phyloP scores from a whole-genome alignment of 257 asterid species.

The Ophiorrhiza pumila region DNA sequence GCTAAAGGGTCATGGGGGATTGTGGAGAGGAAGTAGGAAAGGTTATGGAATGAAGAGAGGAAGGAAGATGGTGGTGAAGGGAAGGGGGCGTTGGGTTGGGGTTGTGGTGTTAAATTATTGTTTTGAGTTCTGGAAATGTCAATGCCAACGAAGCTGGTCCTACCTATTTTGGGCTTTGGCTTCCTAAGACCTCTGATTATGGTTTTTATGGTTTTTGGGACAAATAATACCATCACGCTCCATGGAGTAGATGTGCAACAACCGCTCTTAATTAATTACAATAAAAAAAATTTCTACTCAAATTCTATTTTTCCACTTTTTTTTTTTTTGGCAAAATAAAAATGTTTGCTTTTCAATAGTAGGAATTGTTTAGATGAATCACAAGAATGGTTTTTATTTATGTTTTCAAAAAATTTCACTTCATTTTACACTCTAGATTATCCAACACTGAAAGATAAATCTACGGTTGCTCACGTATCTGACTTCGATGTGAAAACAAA shows the following conservation, averaged over 20 bases:
- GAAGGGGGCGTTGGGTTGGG: slow-evolving; percentile 11
- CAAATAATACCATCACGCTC: slow-evolving; percentile 17
- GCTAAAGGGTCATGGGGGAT: not conserved
- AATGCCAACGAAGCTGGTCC: slow-evolving; percentile 56
- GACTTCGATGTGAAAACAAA: too few relatives aligned
- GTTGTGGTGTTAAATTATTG: slow-evolving; percentile 41
- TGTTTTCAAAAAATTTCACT: too few relatives aligned
- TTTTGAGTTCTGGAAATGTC: slow-evolving; percentile 36
- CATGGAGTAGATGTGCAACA: not conserved
- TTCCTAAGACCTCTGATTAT: slow-evolving; percentile 29
- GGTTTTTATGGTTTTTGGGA: slow-evolving; percentile 37
- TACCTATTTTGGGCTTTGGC: slow-evolving; percentile 31
- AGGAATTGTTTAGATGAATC: too few relatives aligned
- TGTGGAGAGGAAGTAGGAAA: not conserved
- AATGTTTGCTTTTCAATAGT: too few relatives aligned
- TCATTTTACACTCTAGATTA: too few relatives aligned
- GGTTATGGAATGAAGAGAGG: not conserved
- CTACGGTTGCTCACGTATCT: too few relatives aligned
- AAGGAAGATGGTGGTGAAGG: not conserved
- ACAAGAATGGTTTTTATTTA: too few relatives aligned
- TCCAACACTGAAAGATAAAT: too few relatives aligned
- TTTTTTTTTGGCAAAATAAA: too few relatives aligned
- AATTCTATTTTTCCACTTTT: not conserved
- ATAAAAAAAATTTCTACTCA: too few relatives aligned
- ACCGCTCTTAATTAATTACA: too few relatives aligned